Evolutionary conservation across 306 rosid genomes (phyloP), one percentile per base, ranked within the genome.

Genomic region (Inga oerstediana): DNA sequence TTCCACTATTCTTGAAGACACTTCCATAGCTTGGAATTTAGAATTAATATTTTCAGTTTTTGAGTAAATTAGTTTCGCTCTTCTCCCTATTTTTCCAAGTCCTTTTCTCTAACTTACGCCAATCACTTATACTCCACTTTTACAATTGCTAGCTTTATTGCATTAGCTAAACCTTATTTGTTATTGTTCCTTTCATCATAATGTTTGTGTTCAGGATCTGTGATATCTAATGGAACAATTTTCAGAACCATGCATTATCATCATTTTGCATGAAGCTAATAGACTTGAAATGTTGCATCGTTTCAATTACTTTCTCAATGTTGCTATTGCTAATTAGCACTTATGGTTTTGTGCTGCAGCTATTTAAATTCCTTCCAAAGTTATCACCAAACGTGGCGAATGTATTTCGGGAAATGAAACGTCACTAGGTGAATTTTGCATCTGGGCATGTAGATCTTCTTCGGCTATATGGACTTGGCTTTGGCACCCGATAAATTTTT

Each of bases 321-420:
- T 71, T 45, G 22, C 77, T 54, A 19, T 3, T 69, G 74, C 17
- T 2, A 32, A 17, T 75, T 54, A 51, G 71, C 44, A 44, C 14
- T 82, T 58, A 5, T 54, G 84, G 46, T 84, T 52, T 79, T 80
- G 81, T 75, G 83, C 73, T 84, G 70, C 97, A 96, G 97, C 45
- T 96, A 68, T 96, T 92, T 65, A 96, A 96, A 78, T 96, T 83
- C 89, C 97, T 96, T 73, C 99, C 99, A 24, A 90, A 92, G 76
- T 85, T 93, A 83, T 96, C 99, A 30, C 99, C 98, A 1, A 89
- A 76, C 84, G 98, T 96, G 89, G 68, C 92, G 24, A 90, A 87
- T 81, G 82, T 96, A 80, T 90, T 96, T 86, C 92, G 20, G 70
- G 96, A 92, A 90, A 90, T 92, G 98, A 84, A 88, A 85, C 96